Evolutionary conservation across 176 grass and related monocot species (phyloP).

Genomic region (Cenchrus fungigraminus): DNA sequence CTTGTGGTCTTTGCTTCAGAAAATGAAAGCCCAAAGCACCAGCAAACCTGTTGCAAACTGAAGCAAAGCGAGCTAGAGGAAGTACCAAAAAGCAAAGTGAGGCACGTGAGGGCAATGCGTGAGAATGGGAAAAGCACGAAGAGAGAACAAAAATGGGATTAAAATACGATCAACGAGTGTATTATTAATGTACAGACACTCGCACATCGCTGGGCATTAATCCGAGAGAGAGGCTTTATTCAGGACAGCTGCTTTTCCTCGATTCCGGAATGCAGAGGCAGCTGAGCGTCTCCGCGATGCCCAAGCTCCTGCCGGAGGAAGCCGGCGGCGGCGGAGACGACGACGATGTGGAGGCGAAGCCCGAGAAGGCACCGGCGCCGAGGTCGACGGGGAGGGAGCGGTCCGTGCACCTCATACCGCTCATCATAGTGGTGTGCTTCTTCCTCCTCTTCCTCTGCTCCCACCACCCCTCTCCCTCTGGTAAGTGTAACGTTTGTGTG

Average conservation of each 20-base stretch:
- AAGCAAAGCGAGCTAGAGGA: not conserved
- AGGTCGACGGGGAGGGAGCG: conserved; percentile 20
- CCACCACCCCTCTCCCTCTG: conserved; percentile 33
- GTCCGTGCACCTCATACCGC: conserved; percentile 49
- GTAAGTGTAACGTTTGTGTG: not conserved
- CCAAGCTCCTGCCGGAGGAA: conserved; percentile 33
- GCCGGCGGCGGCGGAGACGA: not conserved
- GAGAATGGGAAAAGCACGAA: conserved; percentile 22
- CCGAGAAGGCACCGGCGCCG: conserved; percentile 38
- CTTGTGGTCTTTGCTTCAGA: conserved; percentile 41
- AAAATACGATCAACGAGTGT: not conserved
- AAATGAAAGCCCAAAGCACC: conserved; percentile 43
- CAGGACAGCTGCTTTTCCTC: not conserved
- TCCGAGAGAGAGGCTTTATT: not conserved
- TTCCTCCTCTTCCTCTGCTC: conserved; percentile 56
- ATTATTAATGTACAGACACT: not conserved
- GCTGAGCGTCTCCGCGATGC: conserved; percentile 48
- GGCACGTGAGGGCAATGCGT: conserved; percentile 33
- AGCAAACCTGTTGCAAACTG: not conserved
- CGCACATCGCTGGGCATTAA: not conserved
- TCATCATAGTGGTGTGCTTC: conserved; percentile 47
- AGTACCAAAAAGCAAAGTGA: not conserved
- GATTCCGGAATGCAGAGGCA: conserved; percentile 50
- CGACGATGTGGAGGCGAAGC: conserved; percentile 53
- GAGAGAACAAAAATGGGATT: too few species aligned